Base-by-base conservation (phyloP, 1,284 basidiomycete genomes). In the Anthracocystis walkeri region DNA sequence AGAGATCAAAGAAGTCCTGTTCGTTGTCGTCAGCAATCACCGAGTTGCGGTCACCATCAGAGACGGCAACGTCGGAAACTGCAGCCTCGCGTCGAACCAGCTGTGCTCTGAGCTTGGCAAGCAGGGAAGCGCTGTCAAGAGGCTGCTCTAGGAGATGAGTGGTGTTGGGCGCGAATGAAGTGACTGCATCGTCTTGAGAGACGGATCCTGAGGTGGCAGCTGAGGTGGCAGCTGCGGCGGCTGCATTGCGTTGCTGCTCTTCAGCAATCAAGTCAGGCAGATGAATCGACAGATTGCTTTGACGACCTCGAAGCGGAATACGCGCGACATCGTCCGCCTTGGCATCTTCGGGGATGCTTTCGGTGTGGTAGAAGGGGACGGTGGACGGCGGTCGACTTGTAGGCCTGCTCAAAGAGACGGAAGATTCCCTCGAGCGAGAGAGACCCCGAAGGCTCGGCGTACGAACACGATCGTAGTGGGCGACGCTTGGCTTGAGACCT, bases 401-500 rank as follows among this genome's bases (percentile, higher is more conserved):
- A 3, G 70, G 63, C 21, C 75, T 29, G 44, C 75, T 77, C 27
- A 75, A 58, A 25, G 73, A 71, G 57, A 76, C 45, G 23, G 77
- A 73, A 27, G 75, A 70, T 29, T 81, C 79, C n/a, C 77, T 58
- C 12, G 76, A 77, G 14, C 79, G 61, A 16, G 71, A 73, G 12
- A 67, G 62, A 23, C 79, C 79, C 20, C 79, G 72, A 10, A 81
- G 65, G 41, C 73, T 80, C 0, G 79, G 78, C 14, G 79, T 80
- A 16, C 79, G 48, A 14, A 81, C 73, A 31, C 79, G 65, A 56
- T 81, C 79, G 54, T 81, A 81, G 46, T 81, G 79, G 1, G 79
- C 78, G 2, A 81, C 70, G 54, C 64, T 68, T 2, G 79, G 67
- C 46, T 70, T 66, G 29, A 81, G 73, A 7, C 65, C 74, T 4